A percentile compares a stretch with the other conserved stretches of the same genome.
These are phyloP conservation scores for Lipomyces spencermartinsiae DNA, from an alignment of 805 yeast genomes.

Conservation along the genomic window DNA sequence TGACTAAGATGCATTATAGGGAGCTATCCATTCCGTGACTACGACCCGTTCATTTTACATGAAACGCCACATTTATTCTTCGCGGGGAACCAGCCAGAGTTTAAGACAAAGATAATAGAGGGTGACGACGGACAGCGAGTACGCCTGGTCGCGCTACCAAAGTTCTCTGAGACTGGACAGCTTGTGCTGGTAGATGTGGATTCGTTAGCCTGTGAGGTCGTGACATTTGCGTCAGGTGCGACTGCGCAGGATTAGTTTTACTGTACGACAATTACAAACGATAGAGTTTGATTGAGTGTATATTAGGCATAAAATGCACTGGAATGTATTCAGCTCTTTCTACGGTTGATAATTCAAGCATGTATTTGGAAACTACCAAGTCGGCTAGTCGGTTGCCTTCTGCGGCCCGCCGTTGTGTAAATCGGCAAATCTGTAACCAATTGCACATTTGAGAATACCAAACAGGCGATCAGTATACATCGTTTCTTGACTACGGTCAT, in stretches of 20 bases:
- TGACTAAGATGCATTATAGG: constrained; percentile 16
- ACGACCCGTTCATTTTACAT: constrained; percentile 78
- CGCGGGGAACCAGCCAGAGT: constrained; percentile 80
- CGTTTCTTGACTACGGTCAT: no score
- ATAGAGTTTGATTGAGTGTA: background rate
- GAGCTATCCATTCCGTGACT: constrained; percentile 78
- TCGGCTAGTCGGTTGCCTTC: no score
- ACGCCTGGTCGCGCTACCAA: constrained; percentile 71
- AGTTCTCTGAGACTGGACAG: constrained; percentile 68
- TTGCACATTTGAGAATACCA: no score
- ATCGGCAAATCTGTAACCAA: no score
- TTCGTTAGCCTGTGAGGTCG: constrained; percentile 60
- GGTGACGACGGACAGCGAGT: constrained; percentile 51
- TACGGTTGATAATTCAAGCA: no score
- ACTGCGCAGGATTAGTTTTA: background rate
- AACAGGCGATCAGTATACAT: no score
- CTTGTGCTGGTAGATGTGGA: constrained; percentile 65
- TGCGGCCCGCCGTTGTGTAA: no score
- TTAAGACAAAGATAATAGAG: constrained; percentile 54
- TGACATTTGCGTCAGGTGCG: constrained; percentile 46
- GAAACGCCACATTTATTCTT: constrained; percentile 87
- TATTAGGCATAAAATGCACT: background rate
- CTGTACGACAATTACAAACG: no score
- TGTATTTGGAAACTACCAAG: no score
- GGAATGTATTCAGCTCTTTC: no score